These are phyloP conservation scores for Puccinia triticina DNA, from an alignment of 1,284 basidiomycete genomes.

Conservation along the genomic window DNA sequence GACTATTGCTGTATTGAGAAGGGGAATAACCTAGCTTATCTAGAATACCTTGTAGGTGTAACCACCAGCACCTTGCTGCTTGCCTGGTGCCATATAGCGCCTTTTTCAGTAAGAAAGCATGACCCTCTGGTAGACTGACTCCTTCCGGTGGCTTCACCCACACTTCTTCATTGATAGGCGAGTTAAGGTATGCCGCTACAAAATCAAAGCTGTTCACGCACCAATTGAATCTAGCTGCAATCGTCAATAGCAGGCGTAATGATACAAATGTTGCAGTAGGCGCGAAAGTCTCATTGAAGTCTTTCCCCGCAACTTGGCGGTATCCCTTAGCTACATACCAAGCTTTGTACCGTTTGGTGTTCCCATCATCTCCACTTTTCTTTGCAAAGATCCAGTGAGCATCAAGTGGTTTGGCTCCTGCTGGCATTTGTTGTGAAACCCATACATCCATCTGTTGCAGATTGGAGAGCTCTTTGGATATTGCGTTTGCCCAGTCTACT, in stretches of 20 bases:
- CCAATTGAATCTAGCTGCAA: constrained; percentile 3
- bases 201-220: constrained; percentile 9
- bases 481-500: constrained; percentile 4
- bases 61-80: no score
- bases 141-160: no score
- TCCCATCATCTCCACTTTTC: constrained; percentile 38
- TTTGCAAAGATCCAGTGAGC: constrained; percentile 44
- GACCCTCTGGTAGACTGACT: no score
- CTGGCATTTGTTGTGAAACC: neutral
- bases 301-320: constrained; percentile 44
- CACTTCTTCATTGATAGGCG: no score
- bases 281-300: constrained; percentile 50
- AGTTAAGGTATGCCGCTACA: no score
- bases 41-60: no score
- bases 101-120: no score
- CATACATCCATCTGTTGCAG: constrained; percentile 23
- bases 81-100: no score
- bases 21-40: no score
- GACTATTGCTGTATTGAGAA: no score
- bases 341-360: constrained; percentile 42
- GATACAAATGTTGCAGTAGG: constrained; percentile 27
- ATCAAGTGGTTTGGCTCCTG: neutral
- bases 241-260: neutral
- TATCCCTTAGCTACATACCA: constrained; percentile 52
- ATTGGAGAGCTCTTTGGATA: neutral